Conservation (phyloP, 1,284 basidiomycete species). For the Ustilago hordei region DNA sequence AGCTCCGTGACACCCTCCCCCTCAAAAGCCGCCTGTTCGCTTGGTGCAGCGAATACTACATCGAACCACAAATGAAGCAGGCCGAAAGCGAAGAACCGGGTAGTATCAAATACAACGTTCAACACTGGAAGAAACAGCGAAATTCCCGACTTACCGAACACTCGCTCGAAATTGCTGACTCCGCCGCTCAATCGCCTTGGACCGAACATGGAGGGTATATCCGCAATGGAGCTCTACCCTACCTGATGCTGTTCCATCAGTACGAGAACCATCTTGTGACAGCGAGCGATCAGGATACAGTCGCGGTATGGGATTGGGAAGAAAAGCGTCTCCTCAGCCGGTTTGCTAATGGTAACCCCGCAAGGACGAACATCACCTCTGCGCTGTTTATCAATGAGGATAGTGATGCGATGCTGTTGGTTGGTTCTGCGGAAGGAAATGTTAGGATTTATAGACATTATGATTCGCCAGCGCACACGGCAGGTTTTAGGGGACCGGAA, state of each 20-base stretch:
- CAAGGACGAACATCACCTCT: conserved; percentile 85
- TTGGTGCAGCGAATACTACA: conserved; percentile 97
- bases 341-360: conserved; percentile 90
- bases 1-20: conserved; percentile 75
- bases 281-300: conserved; percentile 85
- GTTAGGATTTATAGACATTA: conserved; percentile 93
- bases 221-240: conserved; percentile 72
- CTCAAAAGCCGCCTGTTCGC: conserved; percentile 92
- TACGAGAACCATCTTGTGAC: conserved; percentile 90
- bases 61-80: conserved; percentile 81
- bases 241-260: conserved; percentile 84
- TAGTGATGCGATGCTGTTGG: conserved; percentile 88
- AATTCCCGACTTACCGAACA: conserved; percentile 86
- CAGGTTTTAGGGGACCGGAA: conserved; percentile 73
- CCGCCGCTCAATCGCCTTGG: conserved; percentile 81
- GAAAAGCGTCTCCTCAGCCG: conserved; percentile 80
- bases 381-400: conserved; percentile 97
- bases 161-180: conserved; percentile 76
- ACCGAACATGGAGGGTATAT: conserved; percentile 82
- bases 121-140: conserved; percentile 91
- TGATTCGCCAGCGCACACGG: conserved; percentile 64
- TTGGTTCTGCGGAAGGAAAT: conserved; percentile 88
- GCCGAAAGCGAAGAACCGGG: conserved; percentile 95
- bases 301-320: conserved; percentile 97
- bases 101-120: conserved; percentile 91